Evolutionary conservation across 2,329 filamentous ascomycete species (phyloP), one percentile per base, ranked within the genome.

Genomic region (Xylariaceae sp.): DNA sequence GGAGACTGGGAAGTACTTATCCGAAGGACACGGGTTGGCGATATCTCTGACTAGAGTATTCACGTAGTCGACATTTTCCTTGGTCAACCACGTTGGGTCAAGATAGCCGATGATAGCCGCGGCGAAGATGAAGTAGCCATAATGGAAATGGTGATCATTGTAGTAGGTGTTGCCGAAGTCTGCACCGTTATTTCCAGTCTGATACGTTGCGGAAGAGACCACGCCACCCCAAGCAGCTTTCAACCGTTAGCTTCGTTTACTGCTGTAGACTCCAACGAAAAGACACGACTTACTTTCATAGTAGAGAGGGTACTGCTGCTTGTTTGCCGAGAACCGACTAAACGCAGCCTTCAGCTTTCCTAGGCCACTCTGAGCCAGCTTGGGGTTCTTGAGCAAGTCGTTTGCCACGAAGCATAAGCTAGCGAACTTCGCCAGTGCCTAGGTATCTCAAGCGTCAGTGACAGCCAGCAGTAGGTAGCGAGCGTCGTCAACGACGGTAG

Each of bases 121-220:
- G 0, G 92, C 81, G 54, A 96, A 89, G 60, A 98, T 88, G 73
- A 96, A 95, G 70, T 98, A 97, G 29, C 91, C 91, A 67, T 90
- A 93, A 67, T 90, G 88, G 65, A 89, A 89, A 69, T 89, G 86
- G 64, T 89, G 86, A 66, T 89, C 86, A 65, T 89, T 93, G 77
- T 93, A 93, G 68, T 85, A 89, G 1, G 88, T 90, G 72, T 97
- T 97, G 61, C 95, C 95, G 74, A 96, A 98, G 70, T 98, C 95
- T 0, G 80, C 81, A 2, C 87, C 86, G 4, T 83, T 72, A 61
- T 96, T 84, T 1, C 85, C 86, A 1, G 86, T 89, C 16, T 70
- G 70, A 70, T 93, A 96, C 3, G 86, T 85, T 9, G 88, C 89
- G 6, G 85, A 85, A 4, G 90, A 95, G 9, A 95, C 89, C 6